Evolutionary conservation across 2,329 filamentous ascomycete genomes (phyloP), one percentile per base, ranked within the genome.

Genomic region (Botryosphaeria dothidea): DNA sequence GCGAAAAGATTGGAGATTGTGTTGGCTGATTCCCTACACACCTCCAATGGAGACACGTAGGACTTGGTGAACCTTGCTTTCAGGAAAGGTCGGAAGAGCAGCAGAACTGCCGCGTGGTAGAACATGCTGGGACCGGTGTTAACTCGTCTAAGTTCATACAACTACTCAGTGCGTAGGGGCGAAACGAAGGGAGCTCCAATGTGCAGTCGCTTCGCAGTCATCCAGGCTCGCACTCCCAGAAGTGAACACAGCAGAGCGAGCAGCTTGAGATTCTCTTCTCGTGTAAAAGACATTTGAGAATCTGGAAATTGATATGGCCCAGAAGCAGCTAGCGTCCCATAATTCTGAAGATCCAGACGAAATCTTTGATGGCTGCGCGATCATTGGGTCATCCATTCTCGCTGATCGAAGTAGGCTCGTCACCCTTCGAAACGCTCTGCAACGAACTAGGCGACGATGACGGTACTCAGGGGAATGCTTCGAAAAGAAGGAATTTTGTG

Each of bases 71-170:
- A 65, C 17, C 62, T 60, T 8, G 68, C 68, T 60, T 69, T 69
- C 41, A 69, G 54, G 43, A 69, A 69, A 3, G 68, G 68, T 15
- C 68, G 67, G 61, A 69, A 69, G 52, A 69, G 66, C 13, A 68
- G 66, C 7, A 69, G 64, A 19, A 69, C 66, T 15, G 68, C 67
- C n/a, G 66, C 65, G 62, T 69, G 66, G 52, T 68, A 69, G 41
- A 68, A 69, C 66, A 69, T 67, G 58, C 67, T 69, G 36, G 45
- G 36, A 17, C 9, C 29, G 15, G 19, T 31, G 54, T 58, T 43
- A 58, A 41, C 52, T 56, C 21, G 13, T 19, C 29, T 56, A 19
- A 21, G 45, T 1, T 13, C 45, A 13, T 13, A 25, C 25, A 41
- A 27, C 21, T 2, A 41, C 34, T 5, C 3, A 17, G 19, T 7